phyloP scores from a whole-genome alignment of 176 grass and related monocot genomes.

The Poa pratensis region DNA sequence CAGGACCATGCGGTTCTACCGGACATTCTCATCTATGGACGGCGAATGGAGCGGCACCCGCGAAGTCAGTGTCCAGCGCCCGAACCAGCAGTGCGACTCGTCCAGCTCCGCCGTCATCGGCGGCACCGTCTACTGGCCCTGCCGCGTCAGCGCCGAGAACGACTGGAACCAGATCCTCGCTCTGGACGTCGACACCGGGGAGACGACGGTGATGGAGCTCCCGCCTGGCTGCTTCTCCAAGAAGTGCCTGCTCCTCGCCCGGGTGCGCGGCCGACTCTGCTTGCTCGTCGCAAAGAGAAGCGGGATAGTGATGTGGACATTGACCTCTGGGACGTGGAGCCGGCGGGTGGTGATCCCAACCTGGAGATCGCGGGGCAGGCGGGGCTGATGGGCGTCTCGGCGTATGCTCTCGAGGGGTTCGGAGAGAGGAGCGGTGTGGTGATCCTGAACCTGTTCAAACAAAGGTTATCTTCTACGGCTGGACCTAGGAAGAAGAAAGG shows the following conservation, averaged over 20 bases:
- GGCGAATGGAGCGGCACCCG: not conserved
- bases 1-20: not conserved
- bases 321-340: not conserved
- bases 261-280: not conserved
- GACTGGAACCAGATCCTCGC: not conserved
- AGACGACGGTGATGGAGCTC: not conserved
- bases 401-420: not conserved
- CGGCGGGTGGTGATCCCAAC: not conserved
- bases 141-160: not conserved
- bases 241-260: not conserved
- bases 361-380: not conserved
- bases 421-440: not conserved
- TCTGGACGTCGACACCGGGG: not conserved
- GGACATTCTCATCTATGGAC: not conserved
- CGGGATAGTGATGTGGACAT: not conserved
- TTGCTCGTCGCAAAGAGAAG: not conserved
- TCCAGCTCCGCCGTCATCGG: not conserved
- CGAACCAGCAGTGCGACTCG: not conserved
- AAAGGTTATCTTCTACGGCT: not conserved
- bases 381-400: not conserved
- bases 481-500: not conserved
- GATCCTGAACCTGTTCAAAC: not conserved
- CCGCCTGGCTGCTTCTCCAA: not conserved
- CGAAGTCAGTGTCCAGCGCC: not conserved
- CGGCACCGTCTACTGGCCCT: not conserved